phyloP scores from a whole-genome alignment of 2,329 filamentous ascomycete genomes.

The Aspergillus uvarum region DNA sequence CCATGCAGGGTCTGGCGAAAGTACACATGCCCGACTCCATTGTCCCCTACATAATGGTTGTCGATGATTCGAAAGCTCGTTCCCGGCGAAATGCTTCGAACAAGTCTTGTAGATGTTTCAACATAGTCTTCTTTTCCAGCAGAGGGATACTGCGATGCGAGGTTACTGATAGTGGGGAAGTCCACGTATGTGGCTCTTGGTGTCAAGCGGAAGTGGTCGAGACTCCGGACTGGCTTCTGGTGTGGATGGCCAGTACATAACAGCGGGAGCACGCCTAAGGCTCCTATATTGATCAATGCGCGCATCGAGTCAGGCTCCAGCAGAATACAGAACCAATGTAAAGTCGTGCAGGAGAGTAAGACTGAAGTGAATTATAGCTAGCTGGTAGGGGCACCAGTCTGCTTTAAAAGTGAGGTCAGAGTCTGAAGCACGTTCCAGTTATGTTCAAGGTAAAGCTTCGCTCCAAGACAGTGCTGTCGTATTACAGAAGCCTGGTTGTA shows the following conservation, averaged over 20 bases:
- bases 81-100: constrained; percentile 6
- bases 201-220: background rate
- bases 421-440: background rate
- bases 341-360: background rate
- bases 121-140: constrained; percentile 5
- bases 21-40: constrained; percentile 18
- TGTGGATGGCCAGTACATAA: background rate
- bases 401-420: background rate
- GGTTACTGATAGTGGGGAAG: background rate
- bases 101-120: constrained; percentile 7
- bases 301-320: background rate
- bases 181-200: background rate
- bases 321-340: background rate
- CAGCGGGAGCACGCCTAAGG: background rate
- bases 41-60: constrained; percentile 18
- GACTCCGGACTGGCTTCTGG: background rate
- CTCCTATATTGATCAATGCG: background rate
- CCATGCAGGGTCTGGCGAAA: constrained; percentile 16
- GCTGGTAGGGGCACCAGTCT: background rate
- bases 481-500: background rate
- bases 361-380: background rate
- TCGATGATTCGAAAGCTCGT: constrained; percentile 14
- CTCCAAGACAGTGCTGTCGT: background rate
- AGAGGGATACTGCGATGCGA: background rate
- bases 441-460: background rate